Percentiles rank a stretch among this genome's conserved stretches.
phyloP scores from a whole-genome alignment of 2,329 filamentous ascomycete genomes.

The Dothistroma septosporum region DNA sequence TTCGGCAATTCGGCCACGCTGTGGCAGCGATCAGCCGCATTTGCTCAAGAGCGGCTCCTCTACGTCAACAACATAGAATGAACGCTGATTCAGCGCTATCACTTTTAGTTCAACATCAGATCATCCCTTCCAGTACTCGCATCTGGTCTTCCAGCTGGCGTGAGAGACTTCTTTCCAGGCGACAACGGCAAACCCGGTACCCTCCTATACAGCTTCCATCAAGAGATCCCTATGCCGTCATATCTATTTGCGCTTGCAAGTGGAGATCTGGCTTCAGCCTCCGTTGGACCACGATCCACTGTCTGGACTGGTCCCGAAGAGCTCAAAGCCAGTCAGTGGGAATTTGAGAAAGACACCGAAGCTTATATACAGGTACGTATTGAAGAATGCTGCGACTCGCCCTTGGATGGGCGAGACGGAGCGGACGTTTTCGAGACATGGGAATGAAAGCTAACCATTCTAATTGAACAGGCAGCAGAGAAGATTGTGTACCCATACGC shows the following conservation, averaged over 20 bases:
- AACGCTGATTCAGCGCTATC: too few relatives aligned
- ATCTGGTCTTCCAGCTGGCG: conserved; percentile 65
- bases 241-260: conserved; percentile 91
- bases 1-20: too few relatives aligned
- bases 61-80: too few relatives aligned
- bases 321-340: conserved; percentile 78
- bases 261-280: conserved; percentile 78
- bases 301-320: conserved; percentile 88
- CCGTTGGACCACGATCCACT: conserved; percentile 77
- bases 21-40: too few relatives aligned
- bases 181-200: conserved; percentile 53
- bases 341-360: conserved; percentile 86
- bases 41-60: too few relatives aligned
- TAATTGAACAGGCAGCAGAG: conserved; percentile 58
- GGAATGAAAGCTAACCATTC: too few relatives aligned
- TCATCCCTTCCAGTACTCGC: conserved; percentile 88
- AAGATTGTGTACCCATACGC: conserved; percentile 77
- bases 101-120: conserved; percentile 69
- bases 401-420: too few relatives aligned
- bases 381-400: neutral
- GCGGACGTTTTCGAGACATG: too few relatives aligned
- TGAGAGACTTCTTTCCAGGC: conserved; percentile 49
- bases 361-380: conserved; percentile 66
- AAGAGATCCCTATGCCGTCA: conserved; percentile 86
- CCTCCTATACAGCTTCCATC: conserved; percentile 76